A percentile compares a stretch with the other conserved stretches of the same genome.
Conservation (phyloP, 1,139 yeast species). For the Debaryomyces singareniensis region DNA sequence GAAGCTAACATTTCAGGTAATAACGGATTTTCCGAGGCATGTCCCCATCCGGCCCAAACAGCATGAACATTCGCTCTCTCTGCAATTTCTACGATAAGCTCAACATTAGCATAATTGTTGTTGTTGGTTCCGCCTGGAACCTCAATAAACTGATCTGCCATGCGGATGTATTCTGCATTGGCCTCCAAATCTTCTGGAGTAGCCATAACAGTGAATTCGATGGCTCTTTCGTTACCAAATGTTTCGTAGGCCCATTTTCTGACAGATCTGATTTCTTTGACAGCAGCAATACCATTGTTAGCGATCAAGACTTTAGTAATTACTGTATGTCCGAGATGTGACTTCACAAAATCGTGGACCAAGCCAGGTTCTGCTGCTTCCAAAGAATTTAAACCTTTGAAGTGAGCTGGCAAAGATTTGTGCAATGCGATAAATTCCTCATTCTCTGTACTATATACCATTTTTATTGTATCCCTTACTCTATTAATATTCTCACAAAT, state of each 20-base stretch:
- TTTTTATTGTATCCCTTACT: too few species aligned
- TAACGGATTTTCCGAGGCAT: slow-evolving; percentile 94
- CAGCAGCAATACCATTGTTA: slow-evolving; percentile 98
- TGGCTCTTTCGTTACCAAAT: slow-evolving; percentile 89
- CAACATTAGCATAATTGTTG: slow-evolving; percentile 97
- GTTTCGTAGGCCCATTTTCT: slow-evolving; percentile 99
- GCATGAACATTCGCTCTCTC: slow-evolving; percentile 96
- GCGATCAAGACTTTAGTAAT: slow-evolving; percentile 86
- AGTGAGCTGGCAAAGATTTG: slow-evolving; percentile 55
- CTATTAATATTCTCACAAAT: too few species aligned
- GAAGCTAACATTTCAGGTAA: slow-evolving; percentile 91
- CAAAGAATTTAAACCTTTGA: slow-evolving; percentile 73
- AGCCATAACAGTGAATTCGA: slow-evolving; percentile 96
- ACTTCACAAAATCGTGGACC: slow-evolving; percentile 77
- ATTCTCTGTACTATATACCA: too few species aligned
- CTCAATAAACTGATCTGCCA: slow-evolving; percentile 98
- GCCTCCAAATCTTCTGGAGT: slow-evolving; percentile 97
- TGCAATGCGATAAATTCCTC: slow-evolving; percentile 27
- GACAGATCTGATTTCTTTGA: slow-evolving; percentile 92
- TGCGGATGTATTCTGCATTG: slow-evolving; percentile 94
- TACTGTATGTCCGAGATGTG: slow-evolving; percentile 93
- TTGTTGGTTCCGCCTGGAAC: slow-evolving; percentile 99
- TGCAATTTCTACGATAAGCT: slow-evolving; percentile 91
- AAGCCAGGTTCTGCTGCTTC: slow-evolving; percentile 66
- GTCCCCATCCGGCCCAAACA: slow-evolving; percentile 99